phyloP scores from a whole-genome alignment of 176 grass and related monocot genomes.

The Carex scoparia region DNA sequence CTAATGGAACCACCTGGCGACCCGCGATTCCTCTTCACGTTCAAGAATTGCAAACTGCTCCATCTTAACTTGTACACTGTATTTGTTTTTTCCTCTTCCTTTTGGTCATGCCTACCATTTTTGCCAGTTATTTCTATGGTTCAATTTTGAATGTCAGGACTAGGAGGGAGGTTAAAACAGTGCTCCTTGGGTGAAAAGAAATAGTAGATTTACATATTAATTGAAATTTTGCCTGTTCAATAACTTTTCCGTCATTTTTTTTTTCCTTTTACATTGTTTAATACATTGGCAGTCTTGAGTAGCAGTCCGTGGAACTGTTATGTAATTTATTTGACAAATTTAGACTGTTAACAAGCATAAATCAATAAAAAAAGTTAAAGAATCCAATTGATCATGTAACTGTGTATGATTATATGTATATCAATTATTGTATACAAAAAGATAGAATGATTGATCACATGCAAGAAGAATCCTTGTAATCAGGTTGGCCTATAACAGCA shows the following conservation, averaged over 20 bases:
- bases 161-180: not conserved
- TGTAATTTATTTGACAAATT: not conserved
- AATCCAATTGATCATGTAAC: not conserved
- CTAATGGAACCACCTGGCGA: constrained; percentile 68
- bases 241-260: no score
- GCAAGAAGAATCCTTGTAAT: not conserved
- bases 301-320: not conserved
- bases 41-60: constrained; percentile 19
- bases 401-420: not conserved
- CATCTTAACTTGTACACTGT: not conserved
- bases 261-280: not conserved
- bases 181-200: not conserved
- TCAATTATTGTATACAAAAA: not conserved
- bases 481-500: not conserved
- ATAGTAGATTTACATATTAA: not conserved
- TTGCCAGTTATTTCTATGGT: not conserved
- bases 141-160: not conserved
- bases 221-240: not conserved
- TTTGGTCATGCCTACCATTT: not conserved
- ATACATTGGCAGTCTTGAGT: not conserved
- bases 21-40: constrained; percentile 41
- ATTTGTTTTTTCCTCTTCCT: not conserved
- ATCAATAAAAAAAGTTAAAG: not conserved
- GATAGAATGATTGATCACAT: not conserved
- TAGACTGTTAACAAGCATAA: not conserved